phyloP scores from a whole-genome alignment of 2,329 filamentous ascomycete species.

The Trichoderma guizhouense region DNA sequence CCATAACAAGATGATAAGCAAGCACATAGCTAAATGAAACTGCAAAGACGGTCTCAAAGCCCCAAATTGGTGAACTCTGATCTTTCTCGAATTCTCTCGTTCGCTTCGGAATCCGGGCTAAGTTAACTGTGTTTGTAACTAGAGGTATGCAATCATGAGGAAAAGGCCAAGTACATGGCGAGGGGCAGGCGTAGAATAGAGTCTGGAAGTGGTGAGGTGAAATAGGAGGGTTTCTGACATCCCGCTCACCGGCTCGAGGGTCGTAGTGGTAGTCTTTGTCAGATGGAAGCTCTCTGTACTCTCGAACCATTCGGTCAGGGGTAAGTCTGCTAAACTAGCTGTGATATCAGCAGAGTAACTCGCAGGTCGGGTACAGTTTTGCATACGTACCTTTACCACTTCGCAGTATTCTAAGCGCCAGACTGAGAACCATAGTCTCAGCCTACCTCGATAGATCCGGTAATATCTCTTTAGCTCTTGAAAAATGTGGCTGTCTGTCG shows the following conservation, averaged over 20 bases:
- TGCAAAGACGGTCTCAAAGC: not conserved
- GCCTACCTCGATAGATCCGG: not conserved
- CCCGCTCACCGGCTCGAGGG: not conserved
- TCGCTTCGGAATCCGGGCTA: not conserved
- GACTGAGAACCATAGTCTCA: not conserved
- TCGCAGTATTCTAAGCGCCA: not conserved
- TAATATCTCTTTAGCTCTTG: not conserved
- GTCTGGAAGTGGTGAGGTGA: not conserved
- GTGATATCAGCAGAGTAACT: not conserved
- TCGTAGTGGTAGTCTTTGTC: not conserved
- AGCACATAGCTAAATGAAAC: not conserved
- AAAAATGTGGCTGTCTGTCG: not conserved
- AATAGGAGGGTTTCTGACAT: not conserved
- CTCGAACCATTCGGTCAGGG: not conserved
- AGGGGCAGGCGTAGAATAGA: not conserved
- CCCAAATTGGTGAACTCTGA: not conserved
- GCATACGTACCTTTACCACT: not conserved
- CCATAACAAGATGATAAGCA: not conserved
- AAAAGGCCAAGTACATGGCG: not conserved
- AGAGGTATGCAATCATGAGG: not conserved
- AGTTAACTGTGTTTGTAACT: not conserved
- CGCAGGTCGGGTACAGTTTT: not conserved
- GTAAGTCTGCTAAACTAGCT: not conserved
- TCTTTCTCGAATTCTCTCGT: not conserved
- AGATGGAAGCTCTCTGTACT: not conserved